A percentile compares a stretch with the other conserved stretches of the same genome.
Conservation (phyloP, 1,284 basidiomycete genomes). For the Mycena sp. region DNA sequence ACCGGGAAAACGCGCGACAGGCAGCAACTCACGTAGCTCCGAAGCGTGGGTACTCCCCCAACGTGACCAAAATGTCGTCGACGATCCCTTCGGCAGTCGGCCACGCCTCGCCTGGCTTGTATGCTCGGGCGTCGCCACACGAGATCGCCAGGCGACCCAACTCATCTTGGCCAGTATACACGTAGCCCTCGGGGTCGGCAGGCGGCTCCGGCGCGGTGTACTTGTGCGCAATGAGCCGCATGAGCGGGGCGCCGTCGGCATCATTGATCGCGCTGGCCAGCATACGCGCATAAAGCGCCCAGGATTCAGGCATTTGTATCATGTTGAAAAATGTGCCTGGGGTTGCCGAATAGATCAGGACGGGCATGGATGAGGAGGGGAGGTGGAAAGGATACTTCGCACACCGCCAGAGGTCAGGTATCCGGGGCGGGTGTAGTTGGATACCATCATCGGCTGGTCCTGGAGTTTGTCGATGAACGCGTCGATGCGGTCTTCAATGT, state of each 20-base stretch:
- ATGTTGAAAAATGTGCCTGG: conserved; percentile 17
- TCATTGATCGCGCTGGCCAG: conserved; percentile 21
- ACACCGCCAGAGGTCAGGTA: conserved; percentile 28
- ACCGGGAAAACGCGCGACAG: not conserved
- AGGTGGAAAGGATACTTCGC: conserved; percentile 7
- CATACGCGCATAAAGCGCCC: not conserved
- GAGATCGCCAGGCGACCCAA: conserved; percentile 23
- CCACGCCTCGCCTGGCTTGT: conserved; percentile 2
- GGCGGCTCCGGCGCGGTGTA: conserved; percentile 4
- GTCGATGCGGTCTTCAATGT: conserved; percentile 23
- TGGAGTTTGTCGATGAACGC: conserved; percentile 18
- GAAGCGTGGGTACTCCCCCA: conserved; percentile 16
- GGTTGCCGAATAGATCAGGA: not conserved
- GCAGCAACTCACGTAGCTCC: conserved; percentile 24
- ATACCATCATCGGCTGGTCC: conserved; percentile 18
- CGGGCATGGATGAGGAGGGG: not conserved
- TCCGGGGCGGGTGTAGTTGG: conserved; percentile 17
- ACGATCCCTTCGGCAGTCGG: conserved; percentile 27
- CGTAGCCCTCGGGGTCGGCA: conserved; percentile 21
- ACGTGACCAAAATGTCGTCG: conserved; percentile 18
- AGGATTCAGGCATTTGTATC: conserved; percentile 20
- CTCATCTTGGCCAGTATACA: conserved; percentile 20
- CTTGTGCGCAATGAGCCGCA: not conserved
- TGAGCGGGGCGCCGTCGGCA: conserved; percentile 5
- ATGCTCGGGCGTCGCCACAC: conserved; percentile 23